Evolutionary conservation across 2,329 filamentous ascomycete species (phyloP).

Genomic region (Cordyceps javanica): DNA sequence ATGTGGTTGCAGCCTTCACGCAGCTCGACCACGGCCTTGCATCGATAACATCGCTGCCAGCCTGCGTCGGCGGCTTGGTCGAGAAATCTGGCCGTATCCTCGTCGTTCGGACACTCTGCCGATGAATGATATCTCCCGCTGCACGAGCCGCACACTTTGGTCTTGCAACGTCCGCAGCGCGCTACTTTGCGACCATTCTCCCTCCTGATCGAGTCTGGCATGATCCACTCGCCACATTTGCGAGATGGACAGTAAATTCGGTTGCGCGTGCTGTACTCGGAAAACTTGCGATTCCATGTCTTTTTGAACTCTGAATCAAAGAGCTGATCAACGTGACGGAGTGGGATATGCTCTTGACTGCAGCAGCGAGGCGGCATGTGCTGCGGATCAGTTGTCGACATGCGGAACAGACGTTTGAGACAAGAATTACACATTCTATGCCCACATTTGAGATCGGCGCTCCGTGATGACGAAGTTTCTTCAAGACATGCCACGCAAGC

Average conservation of each 20-base stretch:
- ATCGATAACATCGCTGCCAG: conserved; percentile 72
- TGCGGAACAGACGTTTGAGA: conserved; percentile 65
- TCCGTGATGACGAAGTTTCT: conserved; percentile 55
- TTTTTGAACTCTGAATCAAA: conserved; percentile 71
- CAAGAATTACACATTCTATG: conserved; percentile 79
- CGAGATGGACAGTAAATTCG: conserved; percentile 70
- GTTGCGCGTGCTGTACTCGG: conserved; percentile 68
- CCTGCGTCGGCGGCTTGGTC: conserved; percentile 60
- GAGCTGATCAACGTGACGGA: conserved; percentile 68
- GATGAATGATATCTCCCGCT: conserved; percentile 67
- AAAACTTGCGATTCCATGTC: conserved; percentile 73
- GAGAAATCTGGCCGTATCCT: conserved; percentile 57
- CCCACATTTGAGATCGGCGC: conserved; percentile 67
- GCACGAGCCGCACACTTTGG: conserved; percentile 68
- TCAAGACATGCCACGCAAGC: conserved; percentile 70
- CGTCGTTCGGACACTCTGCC: conserved; percentile 64
- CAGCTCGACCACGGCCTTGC: conserved; percentile 67
- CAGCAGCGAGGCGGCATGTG: conserved; percentile 87
- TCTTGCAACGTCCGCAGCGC: conserved; percentile 64
- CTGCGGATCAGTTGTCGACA: conserved; percentile 69
- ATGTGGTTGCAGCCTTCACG: conserved; percentile 85
- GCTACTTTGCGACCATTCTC: conserved; percentile 57
- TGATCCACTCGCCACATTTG: conserved; percentile 75
- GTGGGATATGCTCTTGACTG: conserved; percentile 62
- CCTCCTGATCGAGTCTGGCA: conserved; percentile 59